phyloP scores from a whole-genome alignment of 768 basidiomycete genomes.

The Amanita jacksonii region DNA sequence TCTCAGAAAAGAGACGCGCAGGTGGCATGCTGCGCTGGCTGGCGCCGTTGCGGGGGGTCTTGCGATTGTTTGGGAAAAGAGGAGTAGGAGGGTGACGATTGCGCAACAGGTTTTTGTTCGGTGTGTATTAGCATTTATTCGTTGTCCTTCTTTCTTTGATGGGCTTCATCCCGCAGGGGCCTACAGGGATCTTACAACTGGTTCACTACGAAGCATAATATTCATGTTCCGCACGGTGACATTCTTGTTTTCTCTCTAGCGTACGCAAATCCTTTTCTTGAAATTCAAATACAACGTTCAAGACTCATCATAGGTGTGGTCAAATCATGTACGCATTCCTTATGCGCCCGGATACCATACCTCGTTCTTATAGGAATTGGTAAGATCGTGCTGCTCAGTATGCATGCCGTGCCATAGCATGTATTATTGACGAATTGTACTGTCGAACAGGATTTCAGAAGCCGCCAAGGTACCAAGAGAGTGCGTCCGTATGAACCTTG shows the following conservation, averaged over 20 bases:
- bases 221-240: slow-evolving; percentile 75
- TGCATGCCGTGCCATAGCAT: no score
- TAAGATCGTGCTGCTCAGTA: slow-evolving; percentile 20
- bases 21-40: slow-evolving; percentile 77
- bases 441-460: slow-evolving; percentile 48
- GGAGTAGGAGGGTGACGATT: slow-evolving; percentile 51
- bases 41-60: slow-evolving; percentile 67
- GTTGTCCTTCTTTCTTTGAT: not conserved
- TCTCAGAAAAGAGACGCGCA: slow-evolving; percentile 53
- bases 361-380: slow-evolving; percentile 71
- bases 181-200: slow-evolving; percentile 86
- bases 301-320: slow-evolving; percentile 42
- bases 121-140: slow-evolving; percentile 28
- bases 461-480: slow-evolving; percentile 56
- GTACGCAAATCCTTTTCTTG: slow-evolving; percentile 29
- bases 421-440: no score
- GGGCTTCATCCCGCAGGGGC: slow-evolving; percentile 40
- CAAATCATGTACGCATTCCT: slow-evolving; percentile 82
- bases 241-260: slow-evolving; percentile 71
- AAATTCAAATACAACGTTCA: not conserved
- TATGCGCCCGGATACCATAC: slow-evolving; percentile 74
- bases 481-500: slow-evolving; percentile 50
- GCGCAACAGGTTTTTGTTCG: slow-evolving; percentile 88
- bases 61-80: slow-evolving; percentile 72
- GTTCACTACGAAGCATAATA: slow-evolving; percentile 54